phyloP scores from a whole-genome alignment of 441 rosid genomes.

The Mallotus repandus region DNA sequence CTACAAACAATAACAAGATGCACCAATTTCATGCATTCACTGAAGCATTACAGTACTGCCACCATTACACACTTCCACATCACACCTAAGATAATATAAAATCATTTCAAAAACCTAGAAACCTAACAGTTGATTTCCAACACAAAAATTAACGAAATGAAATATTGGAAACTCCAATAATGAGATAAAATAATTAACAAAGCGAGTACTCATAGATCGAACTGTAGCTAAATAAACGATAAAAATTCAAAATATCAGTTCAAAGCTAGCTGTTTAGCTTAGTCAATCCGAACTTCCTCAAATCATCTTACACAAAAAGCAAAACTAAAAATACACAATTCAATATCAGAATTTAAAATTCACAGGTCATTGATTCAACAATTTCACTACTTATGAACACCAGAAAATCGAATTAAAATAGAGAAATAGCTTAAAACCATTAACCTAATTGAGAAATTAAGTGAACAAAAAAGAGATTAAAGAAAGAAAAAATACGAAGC shows the following conservation, averaged over 20 bases:
- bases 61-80: not conserved
- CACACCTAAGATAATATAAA: not conserved
- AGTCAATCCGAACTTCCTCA: not conserved
- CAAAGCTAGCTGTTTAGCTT: constrained; percentile 11
- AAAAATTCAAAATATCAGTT: constrained; percentile 2
- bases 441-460: constrained; percentile 14
- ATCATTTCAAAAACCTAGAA: not conserved
- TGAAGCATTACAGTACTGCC: too few relatives aligned
- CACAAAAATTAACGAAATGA: not conserved
- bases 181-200: not conserved
- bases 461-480: not conserved
- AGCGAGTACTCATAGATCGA: constrained; percentile 16
- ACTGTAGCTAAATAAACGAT: not conserved
- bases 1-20: not conserved
- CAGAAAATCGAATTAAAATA: constrained; percentile 3
- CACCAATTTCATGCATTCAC: not conserved
- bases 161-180: not conserved
- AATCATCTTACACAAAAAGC: not conserved
- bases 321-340: not conserved
- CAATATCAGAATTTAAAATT: constrained; percentile 3
- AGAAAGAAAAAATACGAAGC: not conserved
- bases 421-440: not conserved
- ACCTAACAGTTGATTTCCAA: not conserved
- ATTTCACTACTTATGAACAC: not conserved
- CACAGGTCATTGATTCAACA: not conserved